These are phyloP conservation scores for Rubroboletus satanas DNA, from an alignment of 768 basidiomycete genomes.

Conservation along the genomic window DNA sequence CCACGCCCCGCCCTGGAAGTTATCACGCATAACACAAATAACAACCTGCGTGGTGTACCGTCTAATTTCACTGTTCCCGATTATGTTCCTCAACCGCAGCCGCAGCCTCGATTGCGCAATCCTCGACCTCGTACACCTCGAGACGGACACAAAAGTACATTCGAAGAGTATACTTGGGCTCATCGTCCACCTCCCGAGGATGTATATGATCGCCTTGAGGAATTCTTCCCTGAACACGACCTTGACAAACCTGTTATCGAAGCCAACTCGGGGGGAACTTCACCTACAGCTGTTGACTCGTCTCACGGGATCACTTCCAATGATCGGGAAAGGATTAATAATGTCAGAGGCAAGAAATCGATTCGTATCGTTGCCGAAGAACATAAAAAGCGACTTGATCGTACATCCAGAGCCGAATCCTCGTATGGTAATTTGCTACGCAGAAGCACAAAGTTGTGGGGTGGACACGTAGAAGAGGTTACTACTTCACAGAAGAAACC, in stretches of 20 bases:
- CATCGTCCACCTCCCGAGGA: slow-evolving; percentile 89
- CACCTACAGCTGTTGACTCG: slow-evolving; percentile 61
- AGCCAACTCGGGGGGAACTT: slow-evolving; percentile 72
- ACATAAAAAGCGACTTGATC: slow-evolving; percentile 72
- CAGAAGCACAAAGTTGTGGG: slow-evolving; percentile 94
- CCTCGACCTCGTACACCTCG: slow-evolving; percentile 26
- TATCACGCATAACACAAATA: slow-evolving; percentile 21
- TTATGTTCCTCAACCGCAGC: slow-evolving; percentile 12
- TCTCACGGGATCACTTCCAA: slow-evolving; percentile 38
- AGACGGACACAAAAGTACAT: slow-evolving; percentile 41
- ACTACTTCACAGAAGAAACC: slow-evolving; percentile 65
- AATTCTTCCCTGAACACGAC: slow-evolving; percentile 95
- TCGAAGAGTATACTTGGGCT: slow-evolving; percentile 79
- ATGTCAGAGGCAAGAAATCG: slow-evolving; percentile 75
- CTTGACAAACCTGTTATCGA: slow-evolving; percentile 96
- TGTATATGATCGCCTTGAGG: slow-evolving; percentile 87
- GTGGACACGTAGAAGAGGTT: slow-evolving; percentile 88
- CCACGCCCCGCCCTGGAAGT: slow-evolving; percentile 32
- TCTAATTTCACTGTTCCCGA: slow-evolving; percentile 21
- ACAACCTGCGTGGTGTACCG: slow-evolving; percentile 11
- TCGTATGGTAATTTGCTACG: slow-evolving; percentile 54
- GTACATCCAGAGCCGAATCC: slow-evolving; percentile 58
- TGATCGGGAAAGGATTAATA: slow-evolving; percentile 37
- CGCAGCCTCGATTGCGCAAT: slow-evolving; percentile 15
- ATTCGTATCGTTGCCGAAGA: slow-evolving; percentile 91